Percentiles rank a stretch among this genome's conserved stretches.
These are phyloP conservation scores for Oxalis stricta DNA, from an alignment of 441 rosid species.

Conservation along the genomic window DNA sequence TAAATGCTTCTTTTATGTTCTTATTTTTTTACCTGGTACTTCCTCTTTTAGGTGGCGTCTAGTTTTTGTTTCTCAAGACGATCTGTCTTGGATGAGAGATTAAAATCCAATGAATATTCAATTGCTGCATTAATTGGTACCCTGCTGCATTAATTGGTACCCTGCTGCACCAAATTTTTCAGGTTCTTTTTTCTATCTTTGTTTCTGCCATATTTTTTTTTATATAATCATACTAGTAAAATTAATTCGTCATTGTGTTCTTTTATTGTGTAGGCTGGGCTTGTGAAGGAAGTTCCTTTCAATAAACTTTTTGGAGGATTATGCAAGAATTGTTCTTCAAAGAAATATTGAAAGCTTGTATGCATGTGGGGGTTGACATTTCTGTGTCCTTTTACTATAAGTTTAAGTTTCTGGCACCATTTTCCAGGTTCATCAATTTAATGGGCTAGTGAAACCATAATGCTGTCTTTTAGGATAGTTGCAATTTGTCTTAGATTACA, in stretches of 20 bases:
- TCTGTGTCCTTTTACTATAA: constrained; percentile 4
- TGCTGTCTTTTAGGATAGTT: not conserved
- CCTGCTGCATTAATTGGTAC: constrained; percentile 88
- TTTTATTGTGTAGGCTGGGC: constrained; percentile 59
- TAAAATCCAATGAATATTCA: constrained; percentile 63
- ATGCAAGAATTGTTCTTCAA: constrained; percentile 49
- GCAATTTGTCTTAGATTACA: constrained; percentile 4
- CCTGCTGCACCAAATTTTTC: constrained; percentile 91
- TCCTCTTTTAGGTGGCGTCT: constrained; percentile 58
- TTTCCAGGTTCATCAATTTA: constrained; percentile 9
- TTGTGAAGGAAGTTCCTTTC: constrained; percentile 55
- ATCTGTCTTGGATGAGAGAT: constrained; percentile 86
- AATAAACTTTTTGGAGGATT: constrained; percentile 45
- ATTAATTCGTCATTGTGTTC: constrained; percentile 5
- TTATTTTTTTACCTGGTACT: constrained; percentile 4
- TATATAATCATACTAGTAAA: constrained; percentile 7
- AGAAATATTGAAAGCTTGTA: constrained; percentile 78
- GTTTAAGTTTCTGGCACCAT: constrained; percentile 9
- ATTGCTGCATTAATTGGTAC: constrained; percentile 79
- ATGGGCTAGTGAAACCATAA: constrained; percentile 7
- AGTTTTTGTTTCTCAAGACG: constrained; percentile 89
- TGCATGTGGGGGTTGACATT: constrained; percentile 81
- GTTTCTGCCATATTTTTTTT: constrained; percentile 1
- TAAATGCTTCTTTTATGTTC: too few relatives aligned
- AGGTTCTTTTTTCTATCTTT: constrained; percentile 28